These are phyloP conservation scores for Torrubiellomyces zombiae DNA, from an alignment of 2,329 filamentous ascomycete genomes.

Conservation along the genomic window DNA sequence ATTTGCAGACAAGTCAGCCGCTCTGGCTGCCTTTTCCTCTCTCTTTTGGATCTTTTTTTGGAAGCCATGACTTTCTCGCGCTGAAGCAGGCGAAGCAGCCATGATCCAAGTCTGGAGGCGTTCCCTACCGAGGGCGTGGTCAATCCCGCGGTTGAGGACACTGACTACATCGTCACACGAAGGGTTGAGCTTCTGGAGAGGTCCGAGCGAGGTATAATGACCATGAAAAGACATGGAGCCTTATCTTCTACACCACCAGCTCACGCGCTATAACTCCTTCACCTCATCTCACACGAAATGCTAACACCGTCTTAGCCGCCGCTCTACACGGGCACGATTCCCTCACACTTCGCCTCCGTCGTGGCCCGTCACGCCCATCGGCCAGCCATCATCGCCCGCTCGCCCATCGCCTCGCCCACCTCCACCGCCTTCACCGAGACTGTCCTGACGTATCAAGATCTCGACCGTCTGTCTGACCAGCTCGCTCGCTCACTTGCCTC, in stretches of 20 bases:
- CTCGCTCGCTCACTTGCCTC: constrained; percentile 54
- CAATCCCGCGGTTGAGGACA: too few species aligned
- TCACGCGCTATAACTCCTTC: neutral
- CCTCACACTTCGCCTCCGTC: constrained; percentile 52
- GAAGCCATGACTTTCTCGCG: too few species aligned
- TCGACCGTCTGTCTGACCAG: constrained; percentile 62
- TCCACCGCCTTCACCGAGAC: constrained; percentile 25
- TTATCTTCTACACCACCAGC: too few species aligned
- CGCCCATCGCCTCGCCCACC: constrained; percentile 25
- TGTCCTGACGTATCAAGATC: constrained; percentile 53
- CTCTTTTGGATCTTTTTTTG: too few species aligned
- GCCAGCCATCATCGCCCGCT: constrained; percentile 37
- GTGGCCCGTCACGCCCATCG: constrained; percentile 49
- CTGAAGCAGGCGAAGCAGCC: too few species aligned
- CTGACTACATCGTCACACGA: too few species aligned
- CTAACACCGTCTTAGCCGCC: constrained; percentile 36
- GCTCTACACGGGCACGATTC: constrained; percentile 51
- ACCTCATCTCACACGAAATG: neutral
- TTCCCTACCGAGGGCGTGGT: too few species aligned
- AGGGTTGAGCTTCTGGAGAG: constrained; percentile 13
- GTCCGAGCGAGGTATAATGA: constrained; percentile 15
- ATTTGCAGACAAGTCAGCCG: too few species aligned
- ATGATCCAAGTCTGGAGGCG: too few species aligned
- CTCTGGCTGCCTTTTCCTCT: too few species aligned
- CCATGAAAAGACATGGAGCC: constrained; percentile 2